Conservation (phyloP, 768 basidiomycete species). For the Cytidiella melzeri region DNA sequence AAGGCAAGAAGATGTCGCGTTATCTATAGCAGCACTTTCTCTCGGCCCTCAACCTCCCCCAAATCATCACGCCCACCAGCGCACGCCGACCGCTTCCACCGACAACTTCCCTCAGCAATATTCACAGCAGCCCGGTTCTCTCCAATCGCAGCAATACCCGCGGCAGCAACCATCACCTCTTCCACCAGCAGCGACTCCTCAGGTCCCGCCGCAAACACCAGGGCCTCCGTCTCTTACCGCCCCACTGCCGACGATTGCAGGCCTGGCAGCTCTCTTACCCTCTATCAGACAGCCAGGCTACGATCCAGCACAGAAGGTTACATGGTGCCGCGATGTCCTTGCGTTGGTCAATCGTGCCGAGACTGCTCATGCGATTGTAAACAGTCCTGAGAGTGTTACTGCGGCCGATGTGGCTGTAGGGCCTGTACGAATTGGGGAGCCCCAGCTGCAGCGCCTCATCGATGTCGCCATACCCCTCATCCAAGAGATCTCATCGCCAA, state of each 20-base stretch:
- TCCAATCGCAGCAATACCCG: not conserved
- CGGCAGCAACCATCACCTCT: not conserved
- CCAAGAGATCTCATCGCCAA: constrained; percentile 44
- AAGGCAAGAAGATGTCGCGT: constrained; percentile 5
- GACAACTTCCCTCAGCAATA: not conserved
- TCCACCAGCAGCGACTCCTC: not conserved
- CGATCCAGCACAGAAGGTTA: constrained; percentile 56
- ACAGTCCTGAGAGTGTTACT: constrained; percentile 34
- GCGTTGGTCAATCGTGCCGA: constrained; percentile 65
- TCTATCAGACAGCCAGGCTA: constrained; percentile 48
- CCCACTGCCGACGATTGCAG: constrained; percentile 58
- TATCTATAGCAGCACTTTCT: constrained; percentile 8
- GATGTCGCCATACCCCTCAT: constrained; percentile 62
- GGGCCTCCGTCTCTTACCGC: constrained; percentile 52
- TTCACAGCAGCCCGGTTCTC: not conserved
- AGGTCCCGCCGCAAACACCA: constrained; percentile 2
- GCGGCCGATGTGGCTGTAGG: constrained; percentile 34
- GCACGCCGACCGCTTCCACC: not conserved
- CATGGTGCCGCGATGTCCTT: constrained; percentile 81
- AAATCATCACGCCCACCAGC: not conserved
- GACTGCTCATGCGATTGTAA: constrained; percentile 19
- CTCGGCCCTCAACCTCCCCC: constrained; percentile 4
- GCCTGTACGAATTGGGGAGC: constrained; percentile 51
- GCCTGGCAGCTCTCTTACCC: constrained; percentile 45
- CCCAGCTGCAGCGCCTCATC: constrained; percentile 50